A percentile compares a stretch with the other conserved stretches of the same genome.
phyloP scores from a whole-genome alignment of 805 yeast genomes.

The Candida maris region DNA sequence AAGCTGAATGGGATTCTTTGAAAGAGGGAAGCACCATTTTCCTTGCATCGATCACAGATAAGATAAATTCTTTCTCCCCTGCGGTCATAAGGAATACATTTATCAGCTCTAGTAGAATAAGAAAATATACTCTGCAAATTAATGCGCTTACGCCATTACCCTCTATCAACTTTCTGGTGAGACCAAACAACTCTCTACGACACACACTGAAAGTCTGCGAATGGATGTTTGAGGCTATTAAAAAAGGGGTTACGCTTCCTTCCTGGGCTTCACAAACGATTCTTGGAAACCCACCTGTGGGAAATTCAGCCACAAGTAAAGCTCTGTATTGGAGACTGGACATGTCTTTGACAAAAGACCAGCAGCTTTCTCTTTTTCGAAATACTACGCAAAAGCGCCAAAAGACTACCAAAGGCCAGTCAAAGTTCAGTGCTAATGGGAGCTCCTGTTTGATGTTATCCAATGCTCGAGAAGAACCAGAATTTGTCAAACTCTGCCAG shows the following conservation, averaged over 20 bases:
- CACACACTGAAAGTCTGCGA: not conserved
- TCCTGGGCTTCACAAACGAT: too few species aligned
- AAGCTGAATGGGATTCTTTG: conserved; percentile 10
- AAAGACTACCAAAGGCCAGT: not conserved
- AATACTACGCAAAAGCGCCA: not conserved
- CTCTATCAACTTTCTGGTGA: conserved; percentile 2
- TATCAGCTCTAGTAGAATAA: not conserved
- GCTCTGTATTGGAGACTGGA: conserved; percentile 18
- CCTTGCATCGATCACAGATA: not conserved
- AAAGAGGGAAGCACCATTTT: conserved; percentile 3
- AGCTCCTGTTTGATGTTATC: not conserved
- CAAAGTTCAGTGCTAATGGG: not conserved
- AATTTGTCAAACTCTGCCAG: not conserved
- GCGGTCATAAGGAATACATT: conserved; percentile 1
- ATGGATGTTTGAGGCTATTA: too few species aligned
- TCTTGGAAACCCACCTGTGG: too few species aligned
- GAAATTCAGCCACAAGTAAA: conserved; percentile 1
- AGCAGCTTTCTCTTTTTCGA: not conserved
- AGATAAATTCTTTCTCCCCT: conserved; percentile 1
- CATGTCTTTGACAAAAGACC: conserved; percentile 19
- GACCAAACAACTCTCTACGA: not conserved
- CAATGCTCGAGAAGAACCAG: not conserved
- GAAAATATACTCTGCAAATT: conserved; percentile 3
- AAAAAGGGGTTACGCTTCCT: too few species aligned
- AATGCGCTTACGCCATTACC: not conserved